phyloP scores from a whole-genome alignment of 164 flowering plant genomes.

The Berberis vulgaris region DNA sequence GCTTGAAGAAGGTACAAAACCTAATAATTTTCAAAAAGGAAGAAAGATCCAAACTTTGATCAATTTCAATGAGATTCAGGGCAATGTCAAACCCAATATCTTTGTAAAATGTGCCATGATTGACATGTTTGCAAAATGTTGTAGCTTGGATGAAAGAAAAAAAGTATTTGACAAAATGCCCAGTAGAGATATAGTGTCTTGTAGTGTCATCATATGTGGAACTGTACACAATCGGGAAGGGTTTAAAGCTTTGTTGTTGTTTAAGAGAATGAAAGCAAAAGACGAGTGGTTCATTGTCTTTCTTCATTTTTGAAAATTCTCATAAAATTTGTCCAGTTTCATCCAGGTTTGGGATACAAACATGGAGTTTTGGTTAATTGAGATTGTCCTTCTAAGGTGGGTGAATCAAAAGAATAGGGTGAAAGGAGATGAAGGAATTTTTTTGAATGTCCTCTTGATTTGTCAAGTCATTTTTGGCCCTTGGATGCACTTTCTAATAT shows the following conservation, averaged over 20 bases:
- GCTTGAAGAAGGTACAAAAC: background rate
- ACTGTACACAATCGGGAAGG: slow-evolving; percentile 23
- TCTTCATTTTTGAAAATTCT: too few relatives aligned
- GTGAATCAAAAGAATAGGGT: too few relatives aligned
- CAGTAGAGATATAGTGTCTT: slow-evolving; percentile 21
- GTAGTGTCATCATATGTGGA: slow-evolving; percentile 30
- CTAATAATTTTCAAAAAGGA: slow-evolving; percentile 9
- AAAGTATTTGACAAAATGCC: slow-evolving; percentile 22
- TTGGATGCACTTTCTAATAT: too few relatives aligned
- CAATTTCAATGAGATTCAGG: slow-evolving; percentile 18
- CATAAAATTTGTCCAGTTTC: too few relatives aligned
- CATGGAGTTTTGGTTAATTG: too few relatives aligned
- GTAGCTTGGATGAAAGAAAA: slow-evolving; percentile 18
- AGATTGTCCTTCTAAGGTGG: too few relatives aligned
- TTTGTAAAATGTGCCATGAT: slow-evolving; percentile 30
- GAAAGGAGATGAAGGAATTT: too few relatives aligned
- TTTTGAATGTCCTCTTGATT: too few relatives aligned
- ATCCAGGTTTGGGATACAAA: too few relatives aligned
- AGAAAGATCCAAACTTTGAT: slow-evolving; percentile 5
- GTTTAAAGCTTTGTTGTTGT: slow-evolving; percentile 21
- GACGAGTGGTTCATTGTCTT: background rate
- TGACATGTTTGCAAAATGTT: slow-evolving; percentile 28
- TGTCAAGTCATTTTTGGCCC: too few relatives aligned
- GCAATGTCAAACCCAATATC: slow-evolving; percentile 23
- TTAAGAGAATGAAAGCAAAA: slow-evolving; percentile 23